Base-by-base conservation (phyloP, 2,329 filamentous ascomycete species). In the Ophiostoma himal-ulmi region DNA sequence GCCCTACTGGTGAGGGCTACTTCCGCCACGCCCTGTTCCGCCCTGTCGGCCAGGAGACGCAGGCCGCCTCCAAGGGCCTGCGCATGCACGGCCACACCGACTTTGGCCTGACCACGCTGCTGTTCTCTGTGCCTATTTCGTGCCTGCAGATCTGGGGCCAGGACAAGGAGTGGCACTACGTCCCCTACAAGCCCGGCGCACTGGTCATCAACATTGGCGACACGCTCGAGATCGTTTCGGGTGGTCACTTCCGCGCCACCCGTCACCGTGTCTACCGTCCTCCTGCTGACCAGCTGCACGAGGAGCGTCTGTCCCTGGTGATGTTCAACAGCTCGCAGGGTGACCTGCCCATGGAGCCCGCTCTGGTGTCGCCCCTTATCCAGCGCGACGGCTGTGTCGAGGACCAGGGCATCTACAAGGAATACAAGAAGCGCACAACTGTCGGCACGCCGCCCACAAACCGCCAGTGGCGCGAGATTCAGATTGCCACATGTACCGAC, bases 121-220 rank as follows among this genome's bases (percentile, higher is more conserved):
- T 84, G 0, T 84, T 83, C 77, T 81, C 78, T 1, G 81, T 83
- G 22, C 80, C 82, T 2, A 79, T 84, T 20, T 81, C 82, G 0
- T 81, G 80, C 0, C 77, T 84, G 1, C 82, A 84, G 73, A 81
- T 84, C 34, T 82, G 80, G 78, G 80, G 75, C 69, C 79, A 78
- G 3, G 76, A 80, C 37, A 80, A 82, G 34, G 73, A 81, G 70
- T 85, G 83, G 83, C 80, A 82, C 60, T 81, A 82, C 22, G 82
- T 83, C 0, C 79, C 78, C 0, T 81, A 81, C 69, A 79, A 81
- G 57, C 79, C 80, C 4, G 81, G 81, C 17, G 82, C 81, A 0
- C 78, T 84, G n/a, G 81, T 84, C 5, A 80, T 83, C 66, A 85
- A 85, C 67, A 81, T 84, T 8, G 82, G 81, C 4, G 81, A 82